Base-by-base conservation (phyloP, 768 basidiomycete genomes). In the Leccinum rimulosum region DNA sequence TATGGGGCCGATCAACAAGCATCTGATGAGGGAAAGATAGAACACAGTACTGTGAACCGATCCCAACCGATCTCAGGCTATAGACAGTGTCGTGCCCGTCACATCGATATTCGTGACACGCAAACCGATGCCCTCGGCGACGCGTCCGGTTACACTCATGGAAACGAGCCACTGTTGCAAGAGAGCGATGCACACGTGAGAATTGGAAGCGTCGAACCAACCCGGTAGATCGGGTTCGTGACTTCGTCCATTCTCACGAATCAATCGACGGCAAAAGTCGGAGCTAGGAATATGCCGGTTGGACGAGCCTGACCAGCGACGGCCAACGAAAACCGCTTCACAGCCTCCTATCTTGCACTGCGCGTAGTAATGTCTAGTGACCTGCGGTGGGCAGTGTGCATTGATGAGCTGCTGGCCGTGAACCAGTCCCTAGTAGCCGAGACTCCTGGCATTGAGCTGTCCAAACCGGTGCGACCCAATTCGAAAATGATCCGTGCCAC, bases 391-490 rank as follows among this genome's bases (percentile, higher is more conserved):
- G 35, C 55, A 53, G 55, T 56, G 50, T 54, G 35, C 47, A 5
- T 45, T 19, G 27, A n/a, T 40, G 54, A 47, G 40, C 31, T 33
- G 11, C 12, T 35, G 5, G 33, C 33, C 6, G 33, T 19, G 22
- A 7, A 33, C 25, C 4, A 45, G 0, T 10, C 27, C 38, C 22
- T 22, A 22, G 22, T 36, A 11, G 11, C 31, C 60, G 35, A n/a
- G 40, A 43, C 31, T 10, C 48, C 40, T 3, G 11, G 35, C 28
- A 22, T 14, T 3, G 15, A 31, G 36, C 45, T 40, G 30, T 52
- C 36, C 62, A 50, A 61, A 61, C 47, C 54, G 12, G 64, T 63
- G 48, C 51, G 30, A 17, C n/a, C 5, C 11, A 33, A 33, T 28
- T 25, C 25, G 22, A 36, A 25, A 25, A 60, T 22, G 6, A n/a